Evolutionary conservation across 192 early-diverging fungal genomes (phyloP).

Genomic region (Linnemannia exigua): DNA sequence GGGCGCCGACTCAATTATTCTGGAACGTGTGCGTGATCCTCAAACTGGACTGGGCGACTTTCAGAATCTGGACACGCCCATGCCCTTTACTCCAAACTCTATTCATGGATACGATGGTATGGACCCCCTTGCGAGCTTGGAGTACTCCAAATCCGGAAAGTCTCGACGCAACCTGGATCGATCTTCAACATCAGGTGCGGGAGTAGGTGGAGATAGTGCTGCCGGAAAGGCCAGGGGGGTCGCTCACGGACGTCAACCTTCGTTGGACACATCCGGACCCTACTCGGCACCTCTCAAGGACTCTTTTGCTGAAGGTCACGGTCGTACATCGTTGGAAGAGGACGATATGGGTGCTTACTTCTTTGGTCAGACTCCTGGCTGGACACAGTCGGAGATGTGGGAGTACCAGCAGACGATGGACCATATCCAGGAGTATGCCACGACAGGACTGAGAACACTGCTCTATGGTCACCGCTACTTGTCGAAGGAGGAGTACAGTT

Average conservation of each 20-base stretch:
- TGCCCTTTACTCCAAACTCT: conserved; percentile 26
- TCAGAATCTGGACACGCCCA: conserved; percentile 30
- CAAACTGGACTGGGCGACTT: conserved; percentile 39
- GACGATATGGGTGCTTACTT: conserved; percentile 42
- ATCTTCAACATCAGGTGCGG: conserved; percentile 35
- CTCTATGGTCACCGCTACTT: conserved; percentile 81
- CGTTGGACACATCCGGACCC: background rate
- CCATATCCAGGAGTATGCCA: conserved; percentile 79
- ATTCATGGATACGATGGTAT: conserved; percentile 23
- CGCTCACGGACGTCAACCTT: background rate
- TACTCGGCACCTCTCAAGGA: conserved; percentile 11
- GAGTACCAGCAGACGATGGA: conserved; percentile 70
- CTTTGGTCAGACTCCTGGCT: conserved; percentile 48
- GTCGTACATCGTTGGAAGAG: conserved; percentile 2
- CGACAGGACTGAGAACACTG: conserved; percentile 88
- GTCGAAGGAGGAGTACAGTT: conserved; percentile 71
- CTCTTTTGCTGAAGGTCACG: background rate
- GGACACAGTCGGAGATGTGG: conserved; percentile 63
- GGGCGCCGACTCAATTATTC: conserved; percentile 92
- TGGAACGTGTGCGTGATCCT: conserved; percentile 69
- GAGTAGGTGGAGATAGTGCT: background rate
- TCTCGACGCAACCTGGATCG: conserved; percentile 8
- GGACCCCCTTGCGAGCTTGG: conserved; percentile 44
- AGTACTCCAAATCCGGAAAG: conserved; percentile 35
- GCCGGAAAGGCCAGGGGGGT: background rate